Evolutionary conservation across 169 alveolate species (phyloP).

Genomic region (Plasmodium berghei): DNA sequence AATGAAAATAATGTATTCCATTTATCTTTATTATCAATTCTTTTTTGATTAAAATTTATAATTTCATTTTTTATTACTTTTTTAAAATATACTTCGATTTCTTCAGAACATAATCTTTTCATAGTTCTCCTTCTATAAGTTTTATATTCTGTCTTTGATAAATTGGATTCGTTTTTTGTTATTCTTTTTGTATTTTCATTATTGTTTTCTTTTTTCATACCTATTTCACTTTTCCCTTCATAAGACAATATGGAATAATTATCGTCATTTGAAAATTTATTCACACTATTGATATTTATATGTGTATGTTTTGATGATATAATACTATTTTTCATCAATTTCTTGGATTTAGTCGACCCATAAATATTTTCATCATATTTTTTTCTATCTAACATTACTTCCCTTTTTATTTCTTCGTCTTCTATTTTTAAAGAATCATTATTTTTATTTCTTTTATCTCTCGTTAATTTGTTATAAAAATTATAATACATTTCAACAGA

Average conservation of each 20-base stretch:
- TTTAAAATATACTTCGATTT: conserved; percentile 64
- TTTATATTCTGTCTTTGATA: background rate
- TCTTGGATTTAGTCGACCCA: too few relatives aligned
- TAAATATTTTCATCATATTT: background rate
- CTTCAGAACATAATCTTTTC: conserved; percentile 36
- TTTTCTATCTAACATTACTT: background rate
- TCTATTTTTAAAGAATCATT: background rate
- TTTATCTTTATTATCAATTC: conserved; percentile 48
- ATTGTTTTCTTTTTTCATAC: background rate
- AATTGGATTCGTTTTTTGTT: background rate
- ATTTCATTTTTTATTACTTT: conserved; percentile 49
- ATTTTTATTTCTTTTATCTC: background rate
- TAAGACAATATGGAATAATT: background rate
- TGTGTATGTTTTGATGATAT: too few relatives aligned
- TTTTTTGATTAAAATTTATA: conserved; percentile 47
- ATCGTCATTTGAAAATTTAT: background rate
- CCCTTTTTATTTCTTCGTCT: background rate
- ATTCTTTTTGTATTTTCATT: background rate
- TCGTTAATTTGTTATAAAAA: background rate
- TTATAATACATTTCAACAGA: conserved; percentile 35
- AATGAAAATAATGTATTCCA: conserved; percentile 54
- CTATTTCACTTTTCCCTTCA: background rate
- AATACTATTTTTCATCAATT: too few relatives aligned
- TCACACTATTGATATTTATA: background rate
- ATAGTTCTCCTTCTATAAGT: conserved; percentile 7